Evolutionary conservation across 441 rosid genomes (phyloP).

Genomic region (Lepidium campestre): DNA sequence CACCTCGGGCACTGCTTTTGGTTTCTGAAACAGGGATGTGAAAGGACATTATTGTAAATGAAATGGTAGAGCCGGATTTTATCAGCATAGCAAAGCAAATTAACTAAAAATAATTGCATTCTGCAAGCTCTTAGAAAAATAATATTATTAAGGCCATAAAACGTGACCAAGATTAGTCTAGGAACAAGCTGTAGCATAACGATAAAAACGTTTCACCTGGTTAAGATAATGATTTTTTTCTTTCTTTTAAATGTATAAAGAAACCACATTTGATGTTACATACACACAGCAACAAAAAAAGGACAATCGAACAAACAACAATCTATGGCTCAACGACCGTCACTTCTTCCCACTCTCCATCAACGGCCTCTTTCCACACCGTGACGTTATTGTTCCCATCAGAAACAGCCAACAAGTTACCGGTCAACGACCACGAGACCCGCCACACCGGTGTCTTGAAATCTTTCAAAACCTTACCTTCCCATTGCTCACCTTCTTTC

Average conservation of each 20-base stretch:
- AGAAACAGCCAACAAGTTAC: constrained; percentile 74
- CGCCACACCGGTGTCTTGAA: constrained; percentile 77
- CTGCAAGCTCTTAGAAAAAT: too few species aligned
- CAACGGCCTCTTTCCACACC: constrained; percentile 75
- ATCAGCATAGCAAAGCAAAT: too few species aligned
- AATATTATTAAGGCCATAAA: too few species aligned
- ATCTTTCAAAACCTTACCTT: constrained; percentile 65
- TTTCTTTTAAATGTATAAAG: neutral
- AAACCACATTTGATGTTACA: constrained; percentile 1
- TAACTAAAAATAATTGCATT: too few species aligned
- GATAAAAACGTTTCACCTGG: neutral
- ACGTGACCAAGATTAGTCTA: too few species aligned
- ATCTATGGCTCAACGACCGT: constrained; percentile 43
- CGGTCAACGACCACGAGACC: constrained; percentile 85
- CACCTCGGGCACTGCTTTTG: neutral
- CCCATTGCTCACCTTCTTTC: constrained; percentile 78
- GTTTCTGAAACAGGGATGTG: neutral
- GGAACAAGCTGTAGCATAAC: too few species aligned
- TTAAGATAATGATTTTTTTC: neutral
- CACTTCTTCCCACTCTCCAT: constrained; percentile 83
- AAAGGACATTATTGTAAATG: neutral
- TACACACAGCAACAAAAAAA: neutral
- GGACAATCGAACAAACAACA: neutral
- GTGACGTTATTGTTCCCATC: constrained; percentile 67
- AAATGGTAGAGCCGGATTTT: neutral